Evolutionary conservation across 208 protist species (phyloP), one percentile per base, ranked within the genome.

Genomic region (Leishmania arabica): DNA sequence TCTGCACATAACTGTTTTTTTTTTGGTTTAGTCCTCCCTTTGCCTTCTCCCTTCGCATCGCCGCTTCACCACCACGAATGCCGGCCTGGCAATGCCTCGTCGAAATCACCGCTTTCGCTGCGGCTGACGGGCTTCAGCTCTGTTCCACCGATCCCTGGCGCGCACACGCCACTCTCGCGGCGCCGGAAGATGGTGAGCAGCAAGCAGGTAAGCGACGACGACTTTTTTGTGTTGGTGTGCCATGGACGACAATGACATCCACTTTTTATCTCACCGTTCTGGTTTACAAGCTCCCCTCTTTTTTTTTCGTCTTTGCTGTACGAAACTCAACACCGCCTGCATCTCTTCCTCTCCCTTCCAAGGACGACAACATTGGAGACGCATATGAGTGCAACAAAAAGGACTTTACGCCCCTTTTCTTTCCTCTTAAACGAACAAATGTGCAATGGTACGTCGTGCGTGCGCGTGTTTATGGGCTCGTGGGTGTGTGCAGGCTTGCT

Each of bases 11-110:
- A 54, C 49, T 75, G 11, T 31, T 83, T 64, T 31, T 64, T 31
- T 27, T 77, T 84, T 51, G 75, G 70, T 81, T 31, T 76, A 78
- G n/a, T 71, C 49, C 58, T 37, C 40, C 77, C 27, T 24, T 37
- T 34, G n/a, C 8, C 69, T 54, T 37, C 11, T 74, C 69, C 45
- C 66, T 49, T 49, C 66, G 17, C 45, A 54, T 74, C 45, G 24
- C 69, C 27, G 6, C 45, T 31, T 54, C 45, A 37, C 40, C 69
- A 54, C 0, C 69, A 54, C 69, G 27, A 74, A 31, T 37, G 13
- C 69, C 27, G 65, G 19, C 37, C 37, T 15, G 31, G 40, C 34
- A 47, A 17, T 47, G 37, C 37, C 37, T n/a, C 21, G 65, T n/a
- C 17, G 34, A 70, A 37, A 21, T 11, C 21, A 47, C 31, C 37